Evolutionary conservation across 768 basidiomycete species (phyloP), one percentile per base, ranked within the genome.

Genomic region (Boletus patriciae): DNA sequence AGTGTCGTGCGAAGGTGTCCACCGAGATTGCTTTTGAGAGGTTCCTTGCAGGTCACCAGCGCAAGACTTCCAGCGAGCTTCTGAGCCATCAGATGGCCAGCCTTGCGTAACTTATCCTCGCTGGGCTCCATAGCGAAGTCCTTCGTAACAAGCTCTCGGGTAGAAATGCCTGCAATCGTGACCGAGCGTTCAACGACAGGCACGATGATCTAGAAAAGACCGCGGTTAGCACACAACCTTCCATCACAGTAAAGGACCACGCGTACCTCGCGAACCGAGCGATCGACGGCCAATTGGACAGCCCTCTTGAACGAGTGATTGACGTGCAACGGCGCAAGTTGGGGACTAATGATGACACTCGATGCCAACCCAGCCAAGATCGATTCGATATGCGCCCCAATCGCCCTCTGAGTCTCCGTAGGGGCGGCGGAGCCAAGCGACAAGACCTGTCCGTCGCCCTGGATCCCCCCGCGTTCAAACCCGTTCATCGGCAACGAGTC

Each of bases 131-230:
- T 92, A 4, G 90, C 94, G 62, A 95, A 99, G 71, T 99, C 97
- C 74, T 98, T 98, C 45, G 87, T 83, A 19, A 97, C 92, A 11
- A 99, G 79, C 69, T 99, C 97, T 38, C 94, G 82, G 18, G 96
- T 96, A 15, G 97, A 98, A 62, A 98, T 98, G 25, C 94, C 94
- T 12, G 96, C 96, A 62, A 99, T 98, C 1, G 97, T 98, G 23
- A 98, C 97, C 21, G 95, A 98, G 50, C 97, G 85, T 66, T 99
- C 97, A 23, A 99, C 95, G 50, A 99, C 96, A 6, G 97, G 97
- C 18, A 95, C 78, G 63, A 99, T 95, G 57, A 98, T 98, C 87
- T 94, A 45, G 43, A 50, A 58, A 38, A 45, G 25, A 59, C 6
- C 43, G 51, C 25, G 50, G 48, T 46, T 50, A 27, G 27, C 4